phyloP scores from a whole-genome alignment of 1,284 basidiomycete species.

The Paramarasmius palmivorus region DNA sequence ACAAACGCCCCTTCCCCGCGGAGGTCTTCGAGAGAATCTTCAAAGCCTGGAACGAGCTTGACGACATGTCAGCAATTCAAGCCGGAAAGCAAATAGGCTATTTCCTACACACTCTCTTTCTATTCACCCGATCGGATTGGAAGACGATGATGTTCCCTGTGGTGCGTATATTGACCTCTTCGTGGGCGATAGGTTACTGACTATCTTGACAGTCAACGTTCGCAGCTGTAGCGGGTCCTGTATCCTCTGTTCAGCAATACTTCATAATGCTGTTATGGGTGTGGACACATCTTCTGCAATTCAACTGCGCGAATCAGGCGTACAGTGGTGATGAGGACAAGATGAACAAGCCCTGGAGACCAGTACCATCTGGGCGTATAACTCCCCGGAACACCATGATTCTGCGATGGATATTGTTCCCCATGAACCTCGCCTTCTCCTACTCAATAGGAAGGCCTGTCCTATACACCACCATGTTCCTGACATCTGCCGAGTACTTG shows the following conservation, averaged over 20 bases:
- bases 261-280: constrained; percentile 29
- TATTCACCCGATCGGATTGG: constrained; percentile 7
- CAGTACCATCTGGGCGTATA: constrained; percentile 32
- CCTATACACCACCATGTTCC: constrained; percentile 17
- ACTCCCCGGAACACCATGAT: constrained; percentile 16
- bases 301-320: constrained; percentile 42
- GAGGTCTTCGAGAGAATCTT: background rate
- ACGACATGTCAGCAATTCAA: background rate
- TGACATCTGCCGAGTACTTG: constrained; percentile 20
- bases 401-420: constrained; percentile 30
- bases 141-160: constrained; percentile 6
- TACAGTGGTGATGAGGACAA: constrained; percentile 29
- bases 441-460: constrained; percentile 18
- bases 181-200: background rate
- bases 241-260: background rate
- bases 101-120: constrained; percentile 2
- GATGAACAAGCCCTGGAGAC: constrained; percentile 36
- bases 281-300: constrained; percentile 44
- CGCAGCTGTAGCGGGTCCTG: background rate
- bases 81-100: background rate
- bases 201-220: background rate
- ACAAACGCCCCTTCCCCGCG: background rate
- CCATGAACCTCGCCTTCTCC: constrained; percentile 27
- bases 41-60: background rate
- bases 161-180: background rate